phyloP scores from a whole-genome alignment of 371 early-diverging fungal genomes.

The Apophysomyces elegans region DNA sequence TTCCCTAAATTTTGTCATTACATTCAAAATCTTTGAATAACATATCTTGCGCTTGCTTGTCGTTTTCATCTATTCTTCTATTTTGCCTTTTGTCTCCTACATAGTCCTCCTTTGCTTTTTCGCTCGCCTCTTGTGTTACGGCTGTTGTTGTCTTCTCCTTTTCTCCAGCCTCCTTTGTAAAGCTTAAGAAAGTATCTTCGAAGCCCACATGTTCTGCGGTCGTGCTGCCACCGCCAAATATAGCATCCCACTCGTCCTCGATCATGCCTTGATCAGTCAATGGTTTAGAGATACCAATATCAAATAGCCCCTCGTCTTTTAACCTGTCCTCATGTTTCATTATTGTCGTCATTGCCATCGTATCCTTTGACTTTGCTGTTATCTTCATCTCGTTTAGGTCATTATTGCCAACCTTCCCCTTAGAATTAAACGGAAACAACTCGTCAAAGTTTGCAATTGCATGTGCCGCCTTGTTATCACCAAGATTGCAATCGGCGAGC shows the following conservation, averaged over 20 bases:
- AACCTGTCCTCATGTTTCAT: neutral
- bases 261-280: slow-evolving; percentile 14
- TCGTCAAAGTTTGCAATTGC: slow-evolving; percentile 45
- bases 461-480: slow-evolving; percentile 2
- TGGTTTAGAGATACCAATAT: neutral
- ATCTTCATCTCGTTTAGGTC: neutral
- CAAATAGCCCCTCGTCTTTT: neutral
- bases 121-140: slow-evolving; percentile 10
- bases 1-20: slow-evolving; percentile 66
- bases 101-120: neutral
- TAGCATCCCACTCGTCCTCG: slow-evolving; percentile 49
- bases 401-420: neutral
- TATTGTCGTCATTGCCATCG: neutral
- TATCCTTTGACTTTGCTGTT: neutral
- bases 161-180: slow-evolving; percentile 12
- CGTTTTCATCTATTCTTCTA: slow-evolving; percentile 63
- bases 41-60: slow-evolving; percentile 66
- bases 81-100: slow-evolving; percentile 28
- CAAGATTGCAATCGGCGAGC: slow-evolving; percentile 37
- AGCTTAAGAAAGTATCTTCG: slow-evolving; percentile 39
- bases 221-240: slow-evolving; percentile 39
- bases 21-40: slow-evolving; percentile 52
- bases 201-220: slow-evolving; percentile 27
- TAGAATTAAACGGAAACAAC: slow-evolving; percentile 27
- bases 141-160: slow-evolving; percentile 1